Evolutionary conservation across 441 rosid species (phyloP).

Genomic region (Brassica balearica): DNA sequence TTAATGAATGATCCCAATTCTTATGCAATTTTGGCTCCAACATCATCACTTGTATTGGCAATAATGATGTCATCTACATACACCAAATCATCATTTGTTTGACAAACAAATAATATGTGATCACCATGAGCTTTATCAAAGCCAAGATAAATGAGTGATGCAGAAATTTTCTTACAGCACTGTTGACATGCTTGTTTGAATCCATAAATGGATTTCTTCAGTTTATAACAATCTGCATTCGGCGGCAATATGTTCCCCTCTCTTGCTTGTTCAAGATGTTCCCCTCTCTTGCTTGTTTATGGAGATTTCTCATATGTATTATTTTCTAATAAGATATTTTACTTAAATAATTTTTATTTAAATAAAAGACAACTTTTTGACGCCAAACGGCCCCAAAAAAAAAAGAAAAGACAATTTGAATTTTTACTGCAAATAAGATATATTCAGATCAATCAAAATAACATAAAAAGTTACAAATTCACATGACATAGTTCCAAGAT

Average conservation of each 20-base stretch:
- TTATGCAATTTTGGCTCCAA: background rate
- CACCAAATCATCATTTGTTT: too few species aligned
- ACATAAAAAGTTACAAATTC: background rate
- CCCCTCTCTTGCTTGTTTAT: too few species aligned
- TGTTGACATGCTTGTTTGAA: background rate
- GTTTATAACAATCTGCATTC: background rate
- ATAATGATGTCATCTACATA: background rate
- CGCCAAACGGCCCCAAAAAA: too few species aligned
- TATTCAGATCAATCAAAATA: background rate
- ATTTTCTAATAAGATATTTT: background rate
- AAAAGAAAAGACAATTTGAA: background rate
- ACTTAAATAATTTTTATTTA: background rate
- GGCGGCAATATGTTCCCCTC: too few species aligned
- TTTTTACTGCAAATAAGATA: background rate
- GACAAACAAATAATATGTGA: background rate
- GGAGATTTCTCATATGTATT: background rate
- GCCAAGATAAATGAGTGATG: background rate
- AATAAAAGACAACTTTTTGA: background rate
- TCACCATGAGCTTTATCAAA: background rate
- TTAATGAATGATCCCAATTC: background rate
- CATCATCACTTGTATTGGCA: background rate
- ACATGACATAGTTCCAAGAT: background rate
- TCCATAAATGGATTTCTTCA: background rate
- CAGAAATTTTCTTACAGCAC: background rate
- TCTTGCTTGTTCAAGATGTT: too few species aligned